phyloP scores from a whole-genome alignment of 2,329 filamentous ascomycete genomes.

The Chalaropsis ovoidea region DNA sequence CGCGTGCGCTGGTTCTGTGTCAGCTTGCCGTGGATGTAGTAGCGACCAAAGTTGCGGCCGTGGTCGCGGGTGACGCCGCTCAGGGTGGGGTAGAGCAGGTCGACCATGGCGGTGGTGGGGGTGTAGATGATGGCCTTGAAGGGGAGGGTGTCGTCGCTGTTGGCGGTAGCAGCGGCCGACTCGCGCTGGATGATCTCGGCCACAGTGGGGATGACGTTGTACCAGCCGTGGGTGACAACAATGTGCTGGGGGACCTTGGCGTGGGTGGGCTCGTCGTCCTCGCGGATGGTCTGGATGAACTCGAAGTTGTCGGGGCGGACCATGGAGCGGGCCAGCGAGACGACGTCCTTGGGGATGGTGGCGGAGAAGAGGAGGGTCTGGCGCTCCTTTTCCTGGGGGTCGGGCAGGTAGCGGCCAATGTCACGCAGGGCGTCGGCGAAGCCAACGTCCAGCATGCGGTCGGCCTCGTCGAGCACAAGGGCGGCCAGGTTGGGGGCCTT shows the following conservation, averaged over 20 bases:
- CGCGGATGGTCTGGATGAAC: slow-evolving; percentile 78
- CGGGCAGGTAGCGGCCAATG: slow-evolving; percentile 55
- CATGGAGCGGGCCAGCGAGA: slow-evolving; percentile 64
- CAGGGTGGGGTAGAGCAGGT: slow-evolving; percentile 30
- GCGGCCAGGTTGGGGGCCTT: slow-evolving; percentile 74
- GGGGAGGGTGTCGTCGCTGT: slow-evolving; percentile 38
- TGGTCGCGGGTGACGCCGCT: slow-evolving; percentile 47
- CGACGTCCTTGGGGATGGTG: slow-evolving; percentile 76
- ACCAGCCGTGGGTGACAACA: slow-evolving; percentile 55
- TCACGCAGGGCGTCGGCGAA: slow-evolving; percentile 56
- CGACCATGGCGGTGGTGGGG: slow-evolving; percentile 64
- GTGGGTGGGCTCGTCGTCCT: slow-evolving; percentile 77
- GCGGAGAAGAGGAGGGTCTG: slow-evolving; percentile 95
- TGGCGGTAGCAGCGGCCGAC: slow-evolving; percentile 36
- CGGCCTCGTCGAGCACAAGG: slow-evolving; percentile 90
- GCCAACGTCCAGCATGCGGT: slow-evolving; percentile 95
- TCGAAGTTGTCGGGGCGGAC: slow-evolving; percentile 73
- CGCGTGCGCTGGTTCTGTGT: slow-evolving; percentile 58
- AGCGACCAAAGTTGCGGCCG: slow-evolving; percentile 35
- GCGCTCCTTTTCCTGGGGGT: slow-evolving; percentile 51
- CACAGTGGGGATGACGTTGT: slow-evolving; percentile 66
- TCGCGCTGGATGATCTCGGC: slow-evolving; percentile 64
- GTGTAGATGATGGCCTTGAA: slow-evolving; percentile 98
- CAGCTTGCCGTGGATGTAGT: slow-evolving; percentile 70
- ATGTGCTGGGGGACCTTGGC: slow-evolving; percentile 71